phyloP scores from a whole-genome alignment of 345 rosid species.

The Fremontodendron californicum region DNA sequence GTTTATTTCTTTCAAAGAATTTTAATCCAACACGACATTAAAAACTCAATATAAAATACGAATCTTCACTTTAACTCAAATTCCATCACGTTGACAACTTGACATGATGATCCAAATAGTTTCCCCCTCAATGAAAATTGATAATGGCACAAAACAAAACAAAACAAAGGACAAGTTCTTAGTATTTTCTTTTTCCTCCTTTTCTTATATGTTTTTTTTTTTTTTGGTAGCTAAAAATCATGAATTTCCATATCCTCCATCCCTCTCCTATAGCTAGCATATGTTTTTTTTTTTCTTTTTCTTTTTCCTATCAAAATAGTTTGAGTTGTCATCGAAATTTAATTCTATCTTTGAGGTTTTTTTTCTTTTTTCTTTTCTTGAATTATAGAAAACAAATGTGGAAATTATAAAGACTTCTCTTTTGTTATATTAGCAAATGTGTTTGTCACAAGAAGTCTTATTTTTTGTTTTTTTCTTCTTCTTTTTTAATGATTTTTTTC shows the following conservation, averaged over 20 bases:
- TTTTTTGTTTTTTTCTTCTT: too few species aligned
- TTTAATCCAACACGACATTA: not conserved
- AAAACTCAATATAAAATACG: not conserved
- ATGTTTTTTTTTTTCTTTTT: too few species aligned
- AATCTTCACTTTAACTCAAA: not conserved
- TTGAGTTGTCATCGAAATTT: not conserved
- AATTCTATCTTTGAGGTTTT: not conserved
- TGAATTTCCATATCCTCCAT: too few species aligned
- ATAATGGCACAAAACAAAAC: too few species aligned
- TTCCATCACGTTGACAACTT: not conserved
- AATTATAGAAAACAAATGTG: not conserved
- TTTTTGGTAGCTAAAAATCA: too few species aligned
- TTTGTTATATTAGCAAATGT: not conserved
- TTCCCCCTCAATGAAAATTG: not conserved
- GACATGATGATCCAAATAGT: not conserved
- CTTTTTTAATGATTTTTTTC: too few species aligned
- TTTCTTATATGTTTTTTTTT: too few species aligned
- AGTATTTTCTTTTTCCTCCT: too few species aligned
- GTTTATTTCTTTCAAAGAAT: not conserved
- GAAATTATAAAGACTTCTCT: not conserved
- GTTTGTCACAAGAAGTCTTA: not conserved
- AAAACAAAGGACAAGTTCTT: too few species aligned
- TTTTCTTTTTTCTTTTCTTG: not conserved
- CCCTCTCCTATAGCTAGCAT: too few species aligned
- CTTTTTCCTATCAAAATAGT: too few species aligned